Percentiles rank a stretch among this genome's conserved stretches.
Evolutionary conservation across 306 rosid species (phyloP).

Genomic region (Psophocarpus tetragonolobus): DNA sequence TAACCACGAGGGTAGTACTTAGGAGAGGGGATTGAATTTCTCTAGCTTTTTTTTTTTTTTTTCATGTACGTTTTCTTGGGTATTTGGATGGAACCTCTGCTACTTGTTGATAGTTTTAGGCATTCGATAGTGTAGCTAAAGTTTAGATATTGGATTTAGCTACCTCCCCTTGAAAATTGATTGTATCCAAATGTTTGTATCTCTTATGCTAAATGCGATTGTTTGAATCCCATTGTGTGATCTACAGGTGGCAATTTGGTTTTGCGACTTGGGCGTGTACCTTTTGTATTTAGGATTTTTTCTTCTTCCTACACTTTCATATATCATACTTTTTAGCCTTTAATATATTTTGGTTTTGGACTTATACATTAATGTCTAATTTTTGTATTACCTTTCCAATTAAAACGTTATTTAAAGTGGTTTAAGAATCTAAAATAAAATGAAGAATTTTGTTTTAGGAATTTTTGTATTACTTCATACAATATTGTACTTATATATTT

Average conservation of each 20-base stretch:
- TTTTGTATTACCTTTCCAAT: no score
- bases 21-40: constrained; percentile 56
- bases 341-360: no score
- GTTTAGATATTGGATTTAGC: constrained; percentile 57
- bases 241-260: background rate
- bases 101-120: constrained; percentile 50
- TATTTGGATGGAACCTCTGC: constrained; percentile 25
- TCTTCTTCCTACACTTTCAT: no score
- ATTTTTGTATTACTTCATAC: no score
- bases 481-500: no score
- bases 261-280: background rate
- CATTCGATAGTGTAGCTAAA: constrained; percentile 55
- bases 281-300: background rate
- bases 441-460: no score
- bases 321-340: no score
- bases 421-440: no score
- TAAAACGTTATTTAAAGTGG: no score
- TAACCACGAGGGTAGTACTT: constrained; percentile 46
- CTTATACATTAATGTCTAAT: no score
- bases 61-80: constrained; percentile 43
- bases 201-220: constrained; percentile 49
- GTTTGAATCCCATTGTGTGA: constrained; percentile 35
- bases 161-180: constrained; percentile 51
- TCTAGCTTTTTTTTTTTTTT: constrained; percentile 38
- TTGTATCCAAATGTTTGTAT: constrained; percentile 64